Conservation (phyloP, 768 basidiomycete species). For the Dentipellis sp. region DNA sequence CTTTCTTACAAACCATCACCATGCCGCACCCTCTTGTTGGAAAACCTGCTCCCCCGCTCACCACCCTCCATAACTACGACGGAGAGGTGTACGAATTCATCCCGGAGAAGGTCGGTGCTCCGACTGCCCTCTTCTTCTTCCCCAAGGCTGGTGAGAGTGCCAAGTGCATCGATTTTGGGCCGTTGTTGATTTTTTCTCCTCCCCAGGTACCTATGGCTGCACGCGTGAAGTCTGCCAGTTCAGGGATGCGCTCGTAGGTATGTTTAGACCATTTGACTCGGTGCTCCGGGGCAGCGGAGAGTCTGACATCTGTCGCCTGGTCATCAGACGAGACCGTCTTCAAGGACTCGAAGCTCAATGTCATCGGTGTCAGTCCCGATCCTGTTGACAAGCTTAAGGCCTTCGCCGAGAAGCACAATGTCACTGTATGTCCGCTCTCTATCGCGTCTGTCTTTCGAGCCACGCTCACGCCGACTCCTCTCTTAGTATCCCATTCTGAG, state of each 20-base stretch:
- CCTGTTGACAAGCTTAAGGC: constrained; percentile 61
- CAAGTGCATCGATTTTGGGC: neutral
- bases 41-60: constrained; percentile 55
- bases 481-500: constrained; percentile 70
- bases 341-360: constrained; percentile 49
- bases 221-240: constrained; percentile 79
- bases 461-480: neutral
- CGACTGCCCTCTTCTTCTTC: constrained; percentile 73
- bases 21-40: constrained; percentile 36
- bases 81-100: constrained; percentile 52
- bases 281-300: neutral
- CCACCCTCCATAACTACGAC: constrained; percentile 47
- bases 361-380: constrained; percentile 72
- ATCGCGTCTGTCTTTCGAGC: neutral
- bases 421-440: constrained; percentile 34
- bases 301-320: neutral
- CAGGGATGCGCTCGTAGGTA: constrained; percentile 67
- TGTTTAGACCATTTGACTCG: constrained; percentile 15
- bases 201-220: constrained; percentile 61
- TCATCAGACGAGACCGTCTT: constrained; percentile 52
- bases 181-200: neutral
- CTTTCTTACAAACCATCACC: neutral
- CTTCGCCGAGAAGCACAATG: constrained; percentile 63
- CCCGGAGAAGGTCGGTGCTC: constrained; percentile 46
- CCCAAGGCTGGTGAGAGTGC: constrained; percentile 48